A percentile compares a stretch with the other conserved stretches of the same genome.
phyloP scores from a whole-genome alignment of 2,329 filamentous ascomycete genomes.

The Pestalotiopsis sp. region DNA sequence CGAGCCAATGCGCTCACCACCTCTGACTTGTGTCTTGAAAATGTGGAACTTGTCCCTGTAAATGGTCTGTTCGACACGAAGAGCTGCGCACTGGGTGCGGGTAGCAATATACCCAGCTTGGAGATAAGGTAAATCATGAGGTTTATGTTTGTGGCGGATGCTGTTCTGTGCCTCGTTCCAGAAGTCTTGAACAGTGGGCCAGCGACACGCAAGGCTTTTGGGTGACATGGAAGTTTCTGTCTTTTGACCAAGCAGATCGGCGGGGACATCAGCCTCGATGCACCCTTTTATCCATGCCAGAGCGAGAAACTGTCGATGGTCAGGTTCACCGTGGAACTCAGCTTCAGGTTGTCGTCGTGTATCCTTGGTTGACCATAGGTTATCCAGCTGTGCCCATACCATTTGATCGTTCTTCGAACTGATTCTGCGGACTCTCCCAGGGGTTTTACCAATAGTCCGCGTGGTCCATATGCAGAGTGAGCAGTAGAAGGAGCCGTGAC shows the following conservation, averaged over 20 bases:
- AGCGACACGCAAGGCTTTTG: neutral
- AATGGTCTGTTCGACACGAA: neutral
- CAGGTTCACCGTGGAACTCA: neutral
- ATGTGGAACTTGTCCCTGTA: neutral
- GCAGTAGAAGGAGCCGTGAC: neutral
- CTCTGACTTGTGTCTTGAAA: too few relatives aligned
- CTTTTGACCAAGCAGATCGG: neutral
- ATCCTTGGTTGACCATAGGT: neutral
- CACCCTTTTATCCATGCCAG: neutral
- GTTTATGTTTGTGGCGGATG: neutral
- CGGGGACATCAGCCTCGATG: neutral
- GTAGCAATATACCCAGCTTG: neutral
- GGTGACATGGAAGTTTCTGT: neutral
- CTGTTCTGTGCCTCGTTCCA: neutral
- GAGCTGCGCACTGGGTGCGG: neutral
- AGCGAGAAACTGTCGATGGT: neutral
- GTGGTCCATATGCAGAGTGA: neutral
- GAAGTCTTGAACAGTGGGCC: neutral
- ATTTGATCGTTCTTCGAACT: neutral
- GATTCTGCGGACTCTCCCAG: neutral
- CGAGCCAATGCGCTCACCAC: neutral
- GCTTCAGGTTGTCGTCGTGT: too few relatives aligned
- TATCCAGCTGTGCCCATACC: neutral
- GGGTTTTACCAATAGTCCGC: too few relatives aligned
- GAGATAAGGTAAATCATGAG: rapidly evolving